A percentile compares a stretch with the other conserved stretches of the same genome.
These are phyloP conservation scores for Hordeum marinum DNA, from an alignment of 176 grass and related monocot species.

Conservation along the genomic window DNA sequence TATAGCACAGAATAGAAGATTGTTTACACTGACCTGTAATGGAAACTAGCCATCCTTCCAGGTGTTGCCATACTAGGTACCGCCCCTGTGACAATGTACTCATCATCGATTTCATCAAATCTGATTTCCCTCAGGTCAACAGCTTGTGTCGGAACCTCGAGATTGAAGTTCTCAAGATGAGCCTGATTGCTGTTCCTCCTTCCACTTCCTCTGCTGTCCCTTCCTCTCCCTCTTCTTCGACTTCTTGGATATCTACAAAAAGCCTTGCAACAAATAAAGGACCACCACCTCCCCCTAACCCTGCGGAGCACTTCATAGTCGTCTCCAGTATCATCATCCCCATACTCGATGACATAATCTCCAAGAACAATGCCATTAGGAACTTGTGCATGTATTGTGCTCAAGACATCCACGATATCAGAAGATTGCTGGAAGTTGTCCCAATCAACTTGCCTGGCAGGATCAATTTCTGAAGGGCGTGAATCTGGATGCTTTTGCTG, in stretches of 20 bases:
- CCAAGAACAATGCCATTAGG: conserved; percentile 86
- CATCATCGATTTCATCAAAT: conserved; percentile 86
- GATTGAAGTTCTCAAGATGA: conserved; percentile 58
- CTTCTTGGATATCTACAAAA: conserved; percentile 78
- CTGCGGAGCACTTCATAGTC: conserved; percentile 69
- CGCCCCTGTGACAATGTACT: conserved; percentile 65
- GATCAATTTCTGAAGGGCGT: conserved; percentile 87
- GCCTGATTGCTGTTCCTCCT: conserved; percentile 52
- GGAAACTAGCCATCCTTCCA: conserved; percentile 53
- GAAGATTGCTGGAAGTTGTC: conserved; percentile 97
- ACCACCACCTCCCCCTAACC: conserved; percentile 79
- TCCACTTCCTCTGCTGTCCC: conserved; percentile 44
- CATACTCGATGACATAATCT: conserved; percentile 99
- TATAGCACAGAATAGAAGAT: neutral
- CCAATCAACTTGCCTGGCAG: conserved; percentile 80
- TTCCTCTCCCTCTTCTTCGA: conserved; percentile 49
- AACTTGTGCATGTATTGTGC: conserved; percentile 89
- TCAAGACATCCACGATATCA: conserved; percentile 95
- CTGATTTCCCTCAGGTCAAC: conserved; percentile 77
- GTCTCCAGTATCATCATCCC: conserved; percentile 80
- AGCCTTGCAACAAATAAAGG: conserved; percentile 73
- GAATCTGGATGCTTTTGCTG: conserved; percentile 88
- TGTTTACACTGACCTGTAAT: conserved; percentile 49
- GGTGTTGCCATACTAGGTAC: conserved; percentile 43
- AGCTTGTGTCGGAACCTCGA: conserved; percentile 60